Base-by-base conservation (phyloP, 371 early-diverging fungal species). In the Mucor saturninus region DNA sequence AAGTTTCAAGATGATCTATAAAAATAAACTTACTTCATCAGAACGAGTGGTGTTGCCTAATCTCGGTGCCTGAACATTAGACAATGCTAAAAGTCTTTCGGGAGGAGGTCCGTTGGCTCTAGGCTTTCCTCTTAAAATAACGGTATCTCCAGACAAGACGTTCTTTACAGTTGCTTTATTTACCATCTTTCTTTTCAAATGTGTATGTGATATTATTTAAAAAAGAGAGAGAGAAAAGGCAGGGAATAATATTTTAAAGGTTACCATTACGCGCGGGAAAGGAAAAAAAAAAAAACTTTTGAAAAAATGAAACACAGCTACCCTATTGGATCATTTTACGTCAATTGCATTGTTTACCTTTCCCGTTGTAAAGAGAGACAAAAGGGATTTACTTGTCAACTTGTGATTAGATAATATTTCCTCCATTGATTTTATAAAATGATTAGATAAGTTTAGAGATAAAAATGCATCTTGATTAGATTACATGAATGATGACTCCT, bases 91-190 rank as follows among this genome's bases (percentile, higher is more conserved):
- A 29, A 90, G 78, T 50, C 89, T 83, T 72, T 96, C 97, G 2
- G 92, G 83, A 15, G 97, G 96, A 39, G 96, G 94, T 5, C 90
- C 91, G 59, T 87, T 87, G 45, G 83, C 77, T 59, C 91, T 86
- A 50, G 90, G 90, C 30, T 84, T 84, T 15, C 94, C 94, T 53
- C 93, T 83, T 38, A 98, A 83, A 64, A 95, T 87, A 43, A 98
- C 86, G 54, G 93, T 91, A 81, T 97, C 96, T 45, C 95, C 96
- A 6, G 95, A 95, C 54, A 97, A 81, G 30, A 95, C 93, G 46
- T 81, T 88, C 72, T 97, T 97, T 51, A 93, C 93, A 1, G 83
- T 68, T 55, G 89, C 92, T 69, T 83, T 83, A 38, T 82, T 76
- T 48, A 71, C 67, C 67, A 67, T 21, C n/a, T 21, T 21, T 21